These are phyloP conservation scores for Jimgerdemannia flammicorona DNA, from an alignment of 192 early-diverging fungal species.

Conservation along the genomic window DNA sequence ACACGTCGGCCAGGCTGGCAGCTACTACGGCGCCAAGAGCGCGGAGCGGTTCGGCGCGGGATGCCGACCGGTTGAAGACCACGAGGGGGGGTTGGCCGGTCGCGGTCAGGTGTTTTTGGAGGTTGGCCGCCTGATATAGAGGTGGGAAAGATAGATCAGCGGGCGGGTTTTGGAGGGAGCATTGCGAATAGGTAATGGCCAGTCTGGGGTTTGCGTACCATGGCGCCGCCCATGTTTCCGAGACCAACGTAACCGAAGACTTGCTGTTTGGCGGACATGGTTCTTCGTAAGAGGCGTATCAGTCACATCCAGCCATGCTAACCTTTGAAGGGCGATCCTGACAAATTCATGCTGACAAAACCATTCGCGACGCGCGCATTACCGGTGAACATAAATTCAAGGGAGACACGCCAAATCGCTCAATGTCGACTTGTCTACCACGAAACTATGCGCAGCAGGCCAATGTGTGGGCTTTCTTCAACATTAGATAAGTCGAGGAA, in stretches of 20 bases:
- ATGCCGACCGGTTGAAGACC: constrained; percentile 61
- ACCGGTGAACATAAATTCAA: no score
- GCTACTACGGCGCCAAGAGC: constrained; percentile 36
- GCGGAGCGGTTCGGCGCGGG: constrained; percentile 36
- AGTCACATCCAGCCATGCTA: no score
- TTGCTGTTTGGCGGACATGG: not conserved
- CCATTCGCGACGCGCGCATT: no score
- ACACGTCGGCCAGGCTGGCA: constrained; percentile 33
- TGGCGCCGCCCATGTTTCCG: constrained; percentile 58
- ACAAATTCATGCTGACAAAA: no score
- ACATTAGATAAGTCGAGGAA: no score
- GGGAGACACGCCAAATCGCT: no score
- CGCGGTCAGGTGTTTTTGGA: constrained; percentile 42
- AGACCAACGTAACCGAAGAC: constrained; percentile 59
- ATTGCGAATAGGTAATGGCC: not conserved
- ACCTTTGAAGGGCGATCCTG: no score
- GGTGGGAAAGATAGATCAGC: not conserved
- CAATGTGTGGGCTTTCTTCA: no score
- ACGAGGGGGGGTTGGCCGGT: constrained; percentile 31
- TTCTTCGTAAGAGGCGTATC: no score
- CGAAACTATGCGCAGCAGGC: no score
- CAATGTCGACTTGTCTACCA: no score
- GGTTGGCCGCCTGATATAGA: constrained; percentile 40
- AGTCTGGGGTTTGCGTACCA: constrained; percentile 23
- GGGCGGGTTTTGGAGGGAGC: not conserved